Percentiles rank a stretch among this genome's conserved stretches.
Conservation (phyloP, 2,329 filamentous ascomycete genomes). For the Aspergillus sp. region DNA sequence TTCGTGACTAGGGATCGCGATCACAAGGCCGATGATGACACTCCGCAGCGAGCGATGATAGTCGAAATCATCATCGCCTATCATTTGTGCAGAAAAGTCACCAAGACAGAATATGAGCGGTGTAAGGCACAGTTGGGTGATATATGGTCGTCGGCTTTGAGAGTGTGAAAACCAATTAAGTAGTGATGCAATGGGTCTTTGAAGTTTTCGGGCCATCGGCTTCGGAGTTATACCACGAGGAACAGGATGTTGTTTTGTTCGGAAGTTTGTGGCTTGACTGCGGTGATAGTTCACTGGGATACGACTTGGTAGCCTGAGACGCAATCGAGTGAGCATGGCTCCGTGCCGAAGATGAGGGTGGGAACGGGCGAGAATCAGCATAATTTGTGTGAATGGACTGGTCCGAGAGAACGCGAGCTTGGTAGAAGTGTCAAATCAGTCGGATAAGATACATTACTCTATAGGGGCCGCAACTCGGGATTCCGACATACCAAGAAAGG, state of each 20-base stretch:
- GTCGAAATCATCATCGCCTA: background rate
- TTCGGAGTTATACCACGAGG: background rate
- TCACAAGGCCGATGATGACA: background rate
- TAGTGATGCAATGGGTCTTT: background rate
- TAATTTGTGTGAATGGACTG: background rate
- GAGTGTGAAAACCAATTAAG: background rate
- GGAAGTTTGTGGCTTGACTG: background rate
- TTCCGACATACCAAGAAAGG: background rate
- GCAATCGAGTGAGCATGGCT: background rate
- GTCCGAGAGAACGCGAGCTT: background rate
- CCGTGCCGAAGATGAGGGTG: background rate
- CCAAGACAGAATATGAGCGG: background rate
- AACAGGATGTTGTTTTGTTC: background rate
- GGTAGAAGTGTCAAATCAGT: background rate
- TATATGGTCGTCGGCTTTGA: conserved; percentile 1
- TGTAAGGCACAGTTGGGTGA: conserved; percentile 1
- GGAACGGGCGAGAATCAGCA: background rate
- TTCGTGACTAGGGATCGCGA: background rate
- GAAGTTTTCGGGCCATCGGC: background rate
- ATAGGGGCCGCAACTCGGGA: background rate
- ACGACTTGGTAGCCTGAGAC: background rate
- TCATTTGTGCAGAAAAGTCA: background rate
- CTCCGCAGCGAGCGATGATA: conserved; percentile 1
- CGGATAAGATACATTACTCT: background rate
- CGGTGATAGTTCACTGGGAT: background rate